Evolutionary conservation across 192 early-diverging fungal genomes (phyloP).

Genomic region (Bifiguratus adelaidae): DNA sequence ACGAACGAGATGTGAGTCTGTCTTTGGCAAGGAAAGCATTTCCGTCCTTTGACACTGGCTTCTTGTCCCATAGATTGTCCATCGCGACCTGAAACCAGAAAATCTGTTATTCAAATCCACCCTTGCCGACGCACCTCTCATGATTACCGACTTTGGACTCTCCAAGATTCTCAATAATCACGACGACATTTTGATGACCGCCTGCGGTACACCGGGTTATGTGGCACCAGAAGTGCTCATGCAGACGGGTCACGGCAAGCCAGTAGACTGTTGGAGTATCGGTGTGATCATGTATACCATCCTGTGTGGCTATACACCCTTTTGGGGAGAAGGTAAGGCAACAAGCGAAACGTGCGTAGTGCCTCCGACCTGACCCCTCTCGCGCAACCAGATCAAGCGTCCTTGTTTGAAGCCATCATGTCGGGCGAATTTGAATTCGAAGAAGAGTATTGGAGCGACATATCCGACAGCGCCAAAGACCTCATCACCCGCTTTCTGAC

Average conservation of each 20-base stretch:
- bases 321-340: conserved; percentile 28
- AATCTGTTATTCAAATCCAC: conserved; percentile 70
- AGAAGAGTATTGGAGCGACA: conserved; percentile 69
- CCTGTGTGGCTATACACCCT: conserved; percentile 75
- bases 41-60: not conserved
- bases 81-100: conserved; percentile 79
- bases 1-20: conserved; percentile 52
- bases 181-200: conserved; percentile 73
- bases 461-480: conserved; percentile 67
- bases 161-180: conserved; percentile 60
- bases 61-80: conserved; percentile 54
- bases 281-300: conserved; percentile 87
- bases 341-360: not conserved
- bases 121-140: conserved; percentile 45
- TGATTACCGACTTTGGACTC: conserved; percentile 88
- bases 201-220: conserved; percentile 88
- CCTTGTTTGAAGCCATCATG: conserved; percentile 60
- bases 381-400: conserved; percentile 28
- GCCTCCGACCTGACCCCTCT: not conserved
- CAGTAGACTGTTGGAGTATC: conserved; percentile 93
- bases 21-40: not conserved
- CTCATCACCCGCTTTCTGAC: conserved; percentile 58
- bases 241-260: conserved; percentile 81
- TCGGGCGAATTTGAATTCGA: conserved; percentile 57
- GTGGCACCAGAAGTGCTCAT: conserved; percentile 79